These are phyloP conservation scores for Kodamaea leandrae DNA, from an alignment of 805 yeast species.

Conservation along the genomic window DNA sequence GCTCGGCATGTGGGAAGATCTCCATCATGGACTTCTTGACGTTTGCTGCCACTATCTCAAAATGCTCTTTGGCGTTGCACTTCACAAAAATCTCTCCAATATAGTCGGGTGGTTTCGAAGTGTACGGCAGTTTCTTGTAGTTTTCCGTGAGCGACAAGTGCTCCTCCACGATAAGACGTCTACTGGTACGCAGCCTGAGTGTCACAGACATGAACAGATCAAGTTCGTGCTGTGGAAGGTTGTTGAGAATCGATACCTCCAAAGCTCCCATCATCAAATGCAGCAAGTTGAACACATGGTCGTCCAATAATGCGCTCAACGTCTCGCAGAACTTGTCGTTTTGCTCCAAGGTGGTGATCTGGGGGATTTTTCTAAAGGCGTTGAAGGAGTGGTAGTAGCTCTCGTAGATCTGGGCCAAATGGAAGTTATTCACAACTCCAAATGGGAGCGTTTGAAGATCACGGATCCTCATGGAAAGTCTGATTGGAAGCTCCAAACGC, in stretches of 20 bases:
- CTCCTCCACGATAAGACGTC: constrained; percentile 89
- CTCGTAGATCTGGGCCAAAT: constrained; percentile 83
- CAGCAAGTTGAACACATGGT: constrained; percentile 78
- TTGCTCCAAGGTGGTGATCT: constrained; percentile 67
- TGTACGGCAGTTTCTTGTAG: constrained; percentile 48
- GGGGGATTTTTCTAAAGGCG: constrained; percentile 70
- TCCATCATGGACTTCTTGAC: constrained; percentile 50
- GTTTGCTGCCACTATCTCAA: constrained; percentile 52
- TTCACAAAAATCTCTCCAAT: constrained; percentile 78
- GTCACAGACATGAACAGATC: constrained; percentile 75
- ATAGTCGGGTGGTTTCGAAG: constrained; percentile 51
- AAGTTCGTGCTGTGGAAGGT: constrained; percentile 58
- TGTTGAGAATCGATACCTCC: constrained; percentile 63
- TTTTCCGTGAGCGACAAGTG: constrained; percentile 77
- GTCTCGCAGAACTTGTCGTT: constrained; percentile 70
- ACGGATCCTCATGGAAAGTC: constrained; percentile 76
- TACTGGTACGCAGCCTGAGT: constrained; percentile 80
- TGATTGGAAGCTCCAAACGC: constrained; percentile 74
- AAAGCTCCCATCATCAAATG: constrained; percentile 91
- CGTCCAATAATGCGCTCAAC: constrained; percentile 64
- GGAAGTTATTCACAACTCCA: constrained; percentile 79
- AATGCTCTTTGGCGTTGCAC: constrained; percentile 69
- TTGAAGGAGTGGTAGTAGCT: constrained; percentile 86
- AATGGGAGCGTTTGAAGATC: constrained; percentile 83
- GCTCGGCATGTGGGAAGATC: constrained; percentile 49